Base-by-base conservation (phyloP, 2,329 filamentous ascomycete species). In the Neofusicoccum cordaticola region DNA sequence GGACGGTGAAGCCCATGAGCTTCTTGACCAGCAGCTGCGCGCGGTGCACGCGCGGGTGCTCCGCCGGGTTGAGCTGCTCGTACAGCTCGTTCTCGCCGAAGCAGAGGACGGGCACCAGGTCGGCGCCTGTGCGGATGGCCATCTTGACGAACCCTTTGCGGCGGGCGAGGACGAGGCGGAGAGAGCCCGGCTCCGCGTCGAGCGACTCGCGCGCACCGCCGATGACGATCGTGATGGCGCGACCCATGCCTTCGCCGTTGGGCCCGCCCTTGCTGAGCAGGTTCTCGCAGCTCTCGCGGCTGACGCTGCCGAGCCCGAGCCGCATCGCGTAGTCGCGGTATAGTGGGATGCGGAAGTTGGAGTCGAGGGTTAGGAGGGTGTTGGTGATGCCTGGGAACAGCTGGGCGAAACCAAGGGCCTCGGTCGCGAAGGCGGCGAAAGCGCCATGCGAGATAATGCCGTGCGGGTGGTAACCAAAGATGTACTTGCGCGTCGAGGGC, bases 71-170 rank as follows among this genome's bases (percentile, higher is more conserved):
- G 60, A 97, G 83, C 78, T 98, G 94, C 69, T 97, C 92, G 81
- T 98, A 99, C 2, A 98, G 81, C 71, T 97, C 92, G 75, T 97
- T 98, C 80, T 99, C 95, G 50, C 95, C 95, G 73, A 99, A 98
- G 0, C 89, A 90, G 17, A 99, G 83, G 2, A 97, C 91, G 0
- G 95, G 95, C 0, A 99, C 94, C 0, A 99, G 84, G 72, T 97
- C 94, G 1, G 95, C 94, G n/a, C 94, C 93, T 2, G 90, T 92
- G 52, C 92, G 87, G 66, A 98, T 89, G 0, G 94, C 95, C 75
- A 98, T 85, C 81, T 97, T 97, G 75, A 98, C 85, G 73, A 98
- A 98, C 9, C 94, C 94, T 73, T 96, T 96, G 64, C 95, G 89
- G 51, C 90, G 86, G 69, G 89, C 88, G 56, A 98, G 84, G 3